Evolutionary conservation across 768 basidiomycete genomes (phyloP).

Genomic region (Termitomyces sp.): DNA sequence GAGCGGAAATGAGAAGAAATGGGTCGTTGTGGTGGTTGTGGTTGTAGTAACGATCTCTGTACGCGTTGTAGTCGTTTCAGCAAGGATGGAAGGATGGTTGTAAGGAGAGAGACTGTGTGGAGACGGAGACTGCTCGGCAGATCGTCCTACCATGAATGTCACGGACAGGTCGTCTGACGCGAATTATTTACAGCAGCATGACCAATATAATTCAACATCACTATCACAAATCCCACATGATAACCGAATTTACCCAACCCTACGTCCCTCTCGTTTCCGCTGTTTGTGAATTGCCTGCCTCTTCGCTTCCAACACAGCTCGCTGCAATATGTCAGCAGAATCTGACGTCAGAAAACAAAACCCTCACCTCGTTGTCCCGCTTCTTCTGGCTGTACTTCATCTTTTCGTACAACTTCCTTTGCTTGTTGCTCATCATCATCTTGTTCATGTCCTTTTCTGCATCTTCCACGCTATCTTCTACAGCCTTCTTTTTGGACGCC

Average conservation of each 20-base stretch:
- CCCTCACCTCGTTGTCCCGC: slow-evolving; percentile 70
- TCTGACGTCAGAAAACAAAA: not conserved
- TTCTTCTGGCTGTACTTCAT: slow-evolving; percentile 85
- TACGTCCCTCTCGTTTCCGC: slow-evolving; percentile 28
- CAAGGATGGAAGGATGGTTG: slow-evolving; percentile 29
- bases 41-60: slow-evolving; percentile 42
- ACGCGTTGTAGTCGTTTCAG: slow-evolving; percentile 44
- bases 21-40: slow-evolving; percentile 45
- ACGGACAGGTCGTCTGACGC: not conserved
- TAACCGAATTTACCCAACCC: slow-evolving; percentile 2
- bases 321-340: slow-evolving; percentile 33
- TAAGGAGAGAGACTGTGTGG: slow-evolving; percentile 24
- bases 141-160: slow-evolving; percentile 22
- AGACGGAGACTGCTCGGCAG: slow-evolving; percentile 5
- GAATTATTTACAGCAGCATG: slow-evolving; percentile 1
- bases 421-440: slow-evolving; percentile 97
- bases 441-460: slow-evolving; percentile 87
- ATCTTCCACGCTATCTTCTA: slow-evolving; percentile 26
- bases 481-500: slow-evolving; percentile 22
- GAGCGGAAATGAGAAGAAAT: slow-evolving; percentile 61
- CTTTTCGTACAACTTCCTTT: slow-evolving; percentile 88
- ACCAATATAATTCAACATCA: not conserved
- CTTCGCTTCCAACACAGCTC: slow-evolving; percentile 53
- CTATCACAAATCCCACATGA: slow-evolving; percentile 1
- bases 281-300: slow-evolving; percentile 50